Base-by-base conservation (phyloP, 2,329 filamentous ascomycete genomes). In the Cercospora zeina region DNA sequence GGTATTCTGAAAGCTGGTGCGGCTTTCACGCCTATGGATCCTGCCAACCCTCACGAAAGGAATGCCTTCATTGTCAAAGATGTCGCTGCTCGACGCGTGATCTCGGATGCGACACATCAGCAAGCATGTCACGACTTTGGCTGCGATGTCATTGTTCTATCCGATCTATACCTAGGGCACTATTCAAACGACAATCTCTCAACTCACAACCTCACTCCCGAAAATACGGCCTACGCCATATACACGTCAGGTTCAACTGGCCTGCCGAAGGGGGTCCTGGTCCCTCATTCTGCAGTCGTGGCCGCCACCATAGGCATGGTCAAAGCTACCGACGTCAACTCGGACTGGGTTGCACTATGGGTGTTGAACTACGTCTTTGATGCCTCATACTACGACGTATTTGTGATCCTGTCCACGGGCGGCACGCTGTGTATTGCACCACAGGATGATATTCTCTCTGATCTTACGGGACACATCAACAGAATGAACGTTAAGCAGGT, bases 391-490 rank as follows among this genome's bases (percentile, higher is more conserved):
- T 69, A 74, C 68, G 79, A 74, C 16, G 69, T 73, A 37, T 75
- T 77, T 63, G 75, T 65, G 58, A 77, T 74, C n/a, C 70, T 75
- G 31, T 72, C 72, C 71, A 69, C 76, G 24, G 81, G 81, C 54
- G 81, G 79, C 24, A 79, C 77, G 30, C 73, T 82, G 5, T 82
- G 80, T 65, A 76, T 82, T 8, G 79, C 79, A 1, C 78, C 76
- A 66, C 70, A 79, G 68, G 70, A 78, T 45, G 77, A 79, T 27
- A 76, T 79, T 3, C 73, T 81, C 62, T 80, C 80, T 59, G 78
- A 82, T 65, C 74, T 82, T 31, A 74, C 77, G 13, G 79, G 78
- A 16, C 78, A 65, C 3, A 75, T 77, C 59, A 72, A 71, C 54
- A 68, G 65, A 8, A 70, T 76, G 63, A 67, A 69, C 4, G 68